These are phyloP conservation scores for Glarea lozoyensis DNA, from an alignment of 495 filamentous ascomycete species.

Conservation along the genomic window DNA sequence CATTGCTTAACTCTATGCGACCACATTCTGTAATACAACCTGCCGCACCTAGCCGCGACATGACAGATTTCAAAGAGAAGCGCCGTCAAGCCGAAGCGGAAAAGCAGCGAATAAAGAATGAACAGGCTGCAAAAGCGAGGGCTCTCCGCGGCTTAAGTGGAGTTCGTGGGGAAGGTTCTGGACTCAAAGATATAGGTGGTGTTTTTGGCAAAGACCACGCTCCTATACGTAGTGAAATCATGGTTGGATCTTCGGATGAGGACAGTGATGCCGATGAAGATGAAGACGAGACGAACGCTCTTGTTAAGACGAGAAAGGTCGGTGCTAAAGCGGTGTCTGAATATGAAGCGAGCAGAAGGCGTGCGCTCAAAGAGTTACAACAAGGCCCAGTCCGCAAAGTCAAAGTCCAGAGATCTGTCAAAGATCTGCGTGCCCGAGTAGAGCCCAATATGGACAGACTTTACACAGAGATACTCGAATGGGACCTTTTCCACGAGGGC, in stretches of 20 bases:
- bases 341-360: slow-evolving; percentile 45
- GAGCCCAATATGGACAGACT: slow-evolving; percentile 80
- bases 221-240: slow-evolving; percentile 66
- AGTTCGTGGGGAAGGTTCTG: slow-evolving; percentile 67
- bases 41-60: slow-evolving; percentile 3
- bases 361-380: slow-evolving; percentile 35
- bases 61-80: slow-evolving; percentile 53
- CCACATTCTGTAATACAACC: slow-evolving; percentile 24
- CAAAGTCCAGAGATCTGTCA: slow-evolving; percentile 65
- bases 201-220: slow-evolving; percentile 73
- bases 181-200: slow-evolving; percentile 59
- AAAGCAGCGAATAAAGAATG: slow-evolving; percentile 60
- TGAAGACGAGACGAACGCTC: slow-evolving; percentile 34
- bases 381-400: slow-evolving; percentile 73
- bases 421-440: slow-evolving; percentile 88
- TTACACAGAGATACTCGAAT: slow-evolving; percentile 77
- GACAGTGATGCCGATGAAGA: slow-evolving; percentile 53
- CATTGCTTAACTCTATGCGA: slow-evolving; percentile 29
- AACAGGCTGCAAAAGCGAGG: slow-evolving; percentile 56
- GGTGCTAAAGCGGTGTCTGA: slow-evolving; percentile 36
- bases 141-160: slow-evolving; percentile 46
- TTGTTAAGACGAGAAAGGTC: slow-evolving; percentile 38
- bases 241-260: slow-evolving; percentile 81
- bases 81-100: slow-evolving; percentile 65
- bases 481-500: slow-evolving; percentile 86